A percentile compares a stretch with the other conserved stretches of the same genome.
Evolutionary conservation across 768 basidiomycete genomes (phyloP).

Genomic region (Paxillus ammoniavirescens): DNA sequence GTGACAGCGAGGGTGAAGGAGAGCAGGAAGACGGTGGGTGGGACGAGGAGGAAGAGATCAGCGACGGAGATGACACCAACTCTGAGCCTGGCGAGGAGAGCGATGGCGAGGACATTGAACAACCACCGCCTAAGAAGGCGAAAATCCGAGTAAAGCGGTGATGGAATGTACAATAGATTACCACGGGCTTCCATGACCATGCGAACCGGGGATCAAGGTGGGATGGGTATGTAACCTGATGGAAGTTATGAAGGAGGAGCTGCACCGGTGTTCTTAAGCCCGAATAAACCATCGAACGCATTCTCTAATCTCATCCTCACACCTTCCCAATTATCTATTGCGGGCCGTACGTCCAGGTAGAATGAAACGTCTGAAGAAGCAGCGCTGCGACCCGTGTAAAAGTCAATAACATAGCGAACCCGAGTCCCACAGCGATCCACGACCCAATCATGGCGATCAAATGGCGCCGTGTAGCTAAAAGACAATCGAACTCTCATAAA

Average conservation of each 20-base stretch:
- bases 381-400: constrained; percentile 79
- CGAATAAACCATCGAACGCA: constrained; percentile 45
- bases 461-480: constrained; percentile 84
- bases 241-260: constrained; percentile 13
- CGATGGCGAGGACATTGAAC: constrained; percentile 46
- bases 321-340: constrained; percentile 94
- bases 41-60: constrained; percentile 66
- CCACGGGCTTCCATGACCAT: constrained; percentile 5
- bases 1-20: constrained; percentile 38
- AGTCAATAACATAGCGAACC: constrained; percentile 95
- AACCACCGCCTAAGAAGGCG: constrained; percentile 53
- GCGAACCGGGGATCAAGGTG: background rate
- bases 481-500: background rate
- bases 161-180: constrained; percentile 12
- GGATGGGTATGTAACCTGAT: constrained; percentile 8
- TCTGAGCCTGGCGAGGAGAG: constrained; percentile 41
- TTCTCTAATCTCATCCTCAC: constrained; percentile 73
- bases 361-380: constrained; percentile 67
- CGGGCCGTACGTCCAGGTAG: constrained; percentile 92
- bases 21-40: constrained; percentile 39
- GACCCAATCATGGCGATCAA: constrained; percentile 97
- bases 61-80: constrained; percentile 49
- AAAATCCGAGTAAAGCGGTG: constrained; percentile 51
- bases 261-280: constrained; percentile 17
- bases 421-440: constrained; percentile 90